phyloP scores from a whole-genome alignment of 768 basidiomycete species.

The Auricularia cornea region DNA sequence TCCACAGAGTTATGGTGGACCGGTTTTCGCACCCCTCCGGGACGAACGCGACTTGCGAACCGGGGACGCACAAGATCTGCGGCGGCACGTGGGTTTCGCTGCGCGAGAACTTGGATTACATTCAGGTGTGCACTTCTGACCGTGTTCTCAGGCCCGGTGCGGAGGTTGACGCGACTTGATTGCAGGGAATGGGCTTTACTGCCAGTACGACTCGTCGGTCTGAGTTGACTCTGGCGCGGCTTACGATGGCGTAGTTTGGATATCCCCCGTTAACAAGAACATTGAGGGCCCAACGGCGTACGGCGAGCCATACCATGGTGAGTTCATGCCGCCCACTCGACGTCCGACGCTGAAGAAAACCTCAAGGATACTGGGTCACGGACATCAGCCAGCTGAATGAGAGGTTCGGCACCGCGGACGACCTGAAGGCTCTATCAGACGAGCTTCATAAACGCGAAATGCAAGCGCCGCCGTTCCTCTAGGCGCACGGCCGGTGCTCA shows the following conservation, averaged over 20 bases:
- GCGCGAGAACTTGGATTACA: conserved; percentile 72
- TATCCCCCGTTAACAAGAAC: conserved; percentile 73
- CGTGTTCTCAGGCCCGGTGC: too few species aligned
- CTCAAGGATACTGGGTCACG: conserved; percentile 59
- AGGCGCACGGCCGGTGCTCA: neutral
- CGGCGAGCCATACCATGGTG: conserved; percentile 71
- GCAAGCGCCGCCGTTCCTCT: conserved; percentile 28
- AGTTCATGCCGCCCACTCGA: neutral
- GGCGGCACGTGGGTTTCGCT: conserved; percentile 79
- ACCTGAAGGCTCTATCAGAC: conserved; percentile 55
- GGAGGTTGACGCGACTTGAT: neutral
- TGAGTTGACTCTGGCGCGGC: neutral
- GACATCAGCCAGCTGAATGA: conserved; percentile 60
- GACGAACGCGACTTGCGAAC: conserved; percentile 49
- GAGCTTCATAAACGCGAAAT: conserved; percentile 68
- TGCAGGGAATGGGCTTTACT: conserved; percentile 8
- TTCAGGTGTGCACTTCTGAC: conserved; percentile 31
- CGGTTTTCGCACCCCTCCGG: conserved; percentile 62
- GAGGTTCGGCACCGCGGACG: conserved; percentile 63
- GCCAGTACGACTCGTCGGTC: neutral
- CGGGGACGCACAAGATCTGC: conserved; percentile 59
- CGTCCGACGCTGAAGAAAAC: neutral
- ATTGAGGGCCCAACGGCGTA: conserved; percentile 67
- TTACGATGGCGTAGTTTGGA: conserved; percentile 51
- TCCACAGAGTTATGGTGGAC: conserved; percentile 56